Base-by-base conservation (phyloP, 192 early-diverging fungal species). In the Backusella macrospora region DNA sequence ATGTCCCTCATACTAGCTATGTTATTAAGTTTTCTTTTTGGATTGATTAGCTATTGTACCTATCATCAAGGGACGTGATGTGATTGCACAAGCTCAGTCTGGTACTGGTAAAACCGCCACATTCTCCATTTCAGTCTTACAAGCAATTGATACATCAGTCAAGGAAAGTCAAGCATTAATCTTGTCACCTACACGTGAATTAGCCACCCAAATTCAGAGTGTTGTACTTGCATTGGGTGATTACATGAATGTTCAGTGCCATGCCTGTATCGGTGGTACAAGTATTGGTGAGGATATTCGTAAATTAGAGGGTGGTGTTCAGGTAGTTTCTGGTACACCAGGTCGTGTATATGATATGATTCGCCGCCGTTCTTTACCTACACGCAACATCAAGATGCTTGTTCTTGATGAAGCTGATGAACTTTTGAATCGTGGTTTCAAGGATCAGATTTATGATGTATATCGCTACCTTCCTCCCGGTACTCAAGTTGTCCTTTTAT, bases 81-180 rank as follows among this genome's bases (percentile, higher is more conserved):
- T 98, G 65, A 98, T 98, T 71, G 96, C 96, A 1, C 96, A 98
- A 82, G 95, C 96, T 13, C 96, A 99, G 86, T 98, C 97, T 45
- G 97, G 97, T 76, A 99, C 97, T 70, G 97, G 97, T 83, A 99
- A 99, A 81, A 99, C 97, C 0, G 97, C 96, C 45, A 98, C 97
- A 0, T 96, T 99, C 84, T 95, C 94, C 2, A 99, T 99, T 72
- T 94, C 95, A 12, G 92, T 92, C 46, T 85, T 99, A 42, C 96
- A 99, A 80, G 83, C 84, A 15, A 96, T 99, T 78, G 94, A 96
- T 70, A 96, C 96, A 12, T 86, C 89, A 12, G 73, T 92, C 15
- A 87, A 94, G 69, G 96, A 98, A 75, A 95, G 93, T 0, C 97
- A 99, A 78, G 96, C 95, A 8, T 86, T 99, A 45, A 92, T 99